Percentiles rank a stretch among this genome's conserved stretches.
phyloP scores from a whole-genome alignment of 2,329 filamentous ascomycete genomes.

The Fusarium torulosum region DNA sequence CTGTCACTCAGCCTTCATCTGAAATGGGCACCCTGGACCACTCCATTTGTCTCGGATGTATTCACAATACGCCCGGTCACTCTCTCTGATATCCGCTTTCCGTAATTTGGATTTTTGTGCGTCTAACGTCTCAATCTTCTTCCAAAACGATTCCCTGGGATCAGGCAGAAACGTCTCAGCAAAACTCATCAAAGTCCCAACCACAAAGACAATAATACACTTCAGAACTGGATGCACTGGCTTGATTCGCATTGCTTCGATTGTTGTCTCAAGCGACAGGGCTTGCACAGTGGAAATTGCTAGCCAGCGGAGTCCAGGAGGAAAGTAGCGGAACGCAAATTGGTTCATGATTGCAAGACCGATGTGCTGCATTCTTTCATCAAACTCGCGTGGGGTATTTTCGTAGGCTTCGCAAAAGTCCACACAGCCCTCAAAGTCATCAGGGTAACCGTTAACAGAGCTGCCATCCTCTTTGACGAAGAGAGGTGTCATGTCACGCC shows the following conservation, averaged over 20 bases:
- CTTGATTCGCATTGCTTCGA: neutral
- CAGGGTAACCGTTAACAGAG: neutral
- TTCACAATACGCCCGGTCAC: neutral
- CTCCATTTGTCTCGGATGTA: constrained; percentile 3
- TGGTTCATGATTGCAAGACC: constrained; percentile 7
- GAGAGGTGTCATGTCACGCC: constrained; percentile 4
- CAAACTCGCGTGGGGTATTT: neutral
- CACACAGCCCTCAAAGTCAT: constrained; percentile 2
- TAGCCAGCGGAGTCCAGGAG: neutral
- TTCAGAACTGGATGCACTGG: neutral
- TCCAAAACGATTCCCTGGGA: constrained; percentile 5
- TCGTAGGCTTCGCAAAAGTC: constrained; percentile 2
- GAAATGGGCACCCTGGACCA: constrained; percentile 2
- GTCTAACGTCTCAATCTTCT: constrained; percentile 2
- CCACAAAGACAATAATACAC: neutral
- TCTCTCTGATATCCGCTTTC: neutral
- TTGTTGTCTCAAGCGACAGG: neutral
- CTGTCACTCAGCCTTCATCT: neutral
- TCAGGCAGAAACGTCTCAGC: neutral
- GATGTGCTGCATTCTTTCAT: constrained; percentile 1
- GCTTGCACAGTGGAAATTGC: neutral
- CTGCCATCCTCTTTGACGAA: neutral
- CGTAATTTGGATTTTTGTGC: neutral
- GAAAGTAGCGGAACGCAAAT: constrained; percentile 8
- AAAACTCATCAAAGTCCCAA: neutral